Percentiles rank a stretch among this genome's conserved stretches.
These are phyloP conservation scores for Ganoderma lucidum DNA, from an alignment of 1,284 basidiomycete species.

Conservation along the genomic window DNA sequence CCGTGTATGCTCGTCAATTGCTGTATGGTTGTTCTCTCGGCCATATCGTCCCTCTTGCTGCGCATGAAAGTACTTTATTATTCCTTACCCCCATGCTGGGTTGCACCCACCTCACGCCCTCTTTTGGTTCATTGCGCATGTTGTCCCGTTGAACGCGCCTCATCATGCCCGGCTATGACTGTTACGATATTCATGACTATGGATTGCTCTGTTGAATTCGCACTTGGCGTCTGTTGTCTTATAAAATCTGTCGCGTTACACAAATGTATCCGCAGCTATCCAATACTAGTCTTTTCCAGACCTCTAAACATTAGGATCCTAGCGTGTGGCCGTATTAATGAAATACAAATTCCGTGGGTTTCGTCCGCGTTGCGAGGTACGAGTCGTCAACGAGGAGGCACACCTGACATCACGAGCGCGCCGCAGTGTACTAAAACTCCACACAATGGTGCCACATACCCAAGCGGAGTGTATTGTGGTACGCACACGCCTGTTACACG, in stretches of 20 bases:
- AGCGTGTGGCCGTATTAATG: neutral
- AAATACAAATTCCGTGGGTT: neutral
- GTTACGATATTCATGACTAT: conserved; percentile 32
- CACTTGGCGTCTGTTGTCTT: conserved; percentile 11
- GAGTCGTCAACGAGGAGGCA: neutral
- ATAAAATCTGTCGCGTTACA: conserved; percentile 33
- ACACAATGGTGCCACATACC: neutral
- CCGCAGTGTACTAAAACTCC: neutral
- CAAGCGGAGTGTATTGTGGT: neutral
- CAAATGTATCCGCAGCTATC: conserved; percentile 29
- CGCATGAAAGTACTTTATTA: conserved; percentile 34
- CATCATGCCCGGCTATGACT: conserved; percentile 26
- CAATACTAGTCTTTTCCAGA: conserved; percentile 15
- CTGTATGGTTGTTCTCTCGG: conserved; percentile 18
- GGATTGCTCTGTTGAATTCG: conserved; percentile 16
- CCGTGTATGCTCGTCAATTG: conserved; percentile 14
- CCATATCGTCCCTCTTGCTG: conserved; percentile 20
- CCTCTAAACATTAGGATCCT: neutral
- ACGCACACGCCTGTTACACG: neutral
- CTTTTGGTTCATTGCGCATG: conserved; percentile 23
- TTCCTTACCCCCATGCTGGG: conserved; percentile 26
- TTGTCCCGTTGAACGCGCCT: conserved; percentile 27
- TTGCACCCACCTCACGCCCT: conserved; percentile 28
- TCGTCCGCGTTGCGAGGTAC: neutral
- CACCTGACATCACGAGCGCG: conserved; percentile 2